Evolutionary conservation across 1,139 yeast genomes (phyloP).

Genomic region (Protomyces inouyei): DNA sequence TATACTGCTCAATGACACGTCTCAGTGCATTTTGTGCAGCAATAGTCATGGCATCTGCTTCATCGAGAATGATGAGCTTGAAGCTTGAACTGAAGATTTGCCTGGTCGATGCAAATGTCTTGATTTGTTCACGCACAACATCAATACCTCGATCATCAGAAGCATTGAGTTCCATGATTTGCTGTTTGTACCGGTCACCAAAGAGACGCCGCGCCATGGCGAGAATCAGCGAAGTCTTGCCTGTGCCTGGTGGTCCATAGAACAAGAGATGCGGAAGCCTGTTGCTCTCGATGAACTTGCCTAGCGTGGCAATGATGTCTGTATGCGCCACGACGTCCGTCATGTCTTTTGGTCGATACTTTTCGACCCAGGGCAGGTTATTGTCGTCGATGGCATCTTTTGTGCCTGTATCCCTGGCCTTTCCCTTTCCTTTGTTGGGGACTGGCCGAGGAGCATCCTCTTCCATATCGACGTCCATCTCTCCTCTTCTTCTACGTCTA

Average conservation of each 20-base stretch:
- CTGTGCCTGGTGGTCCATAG: slow-evolving; percentile 98
- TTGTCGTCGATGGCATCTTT: slow-evolving; percentile 3
- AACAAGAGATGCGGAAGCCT: slow-evolving; percentile 90
- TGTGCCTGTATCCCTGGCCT: neutral
- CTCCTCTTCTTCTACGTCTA: slow-evolving; percentile 1
- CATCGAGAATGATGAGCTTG: slow-evolving; percentile 87
- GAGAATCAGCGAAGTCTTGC: slow-evolving; percentile 86
- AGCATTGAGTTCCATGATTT: slow-evolving; percentile 62
- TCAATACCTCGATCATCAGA: slow-evolving; percentile 84
- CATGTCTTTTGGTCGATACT: slow-evolving; percentile 78
- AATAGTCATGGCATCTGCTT: slow-evolving; percentile 98
- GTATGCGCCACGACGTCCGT: slow-evolving; percentile 90
- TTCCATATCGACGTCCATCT: slow-evolving; percentile 17
- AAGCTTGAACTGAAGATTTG: slow-evolving; percentile 63
- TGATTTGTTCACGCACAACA: slow-evolving; percentile 78
- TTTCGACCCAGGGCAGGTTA: slow-evolving; percentile 64
- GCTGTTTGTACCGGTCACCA: slow-evolving; percentile 58
- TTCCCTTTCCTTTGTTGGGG: slow-evolving; percentile 26
- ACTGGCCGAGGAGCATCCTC: slow-evolving; percentile 6
- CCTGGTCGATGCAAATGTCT: slow-evolving; percentile 80
- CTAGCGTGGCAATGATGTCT: slow-evolving; percentile 74
- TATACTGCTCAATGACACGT: slow-evolving; percentile 85
- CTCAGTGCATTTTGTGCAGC: slow-evolving; percentile 95
- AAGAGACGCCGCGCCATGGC: slow-evolving; percentile 81
- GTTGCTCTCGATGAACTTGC: slow-evolving; percentile 77